Base-by-base conservation (phyloP, 2,329 filamentous ascomycete genomes). In the Fusarium tjaetaba region DNA sequence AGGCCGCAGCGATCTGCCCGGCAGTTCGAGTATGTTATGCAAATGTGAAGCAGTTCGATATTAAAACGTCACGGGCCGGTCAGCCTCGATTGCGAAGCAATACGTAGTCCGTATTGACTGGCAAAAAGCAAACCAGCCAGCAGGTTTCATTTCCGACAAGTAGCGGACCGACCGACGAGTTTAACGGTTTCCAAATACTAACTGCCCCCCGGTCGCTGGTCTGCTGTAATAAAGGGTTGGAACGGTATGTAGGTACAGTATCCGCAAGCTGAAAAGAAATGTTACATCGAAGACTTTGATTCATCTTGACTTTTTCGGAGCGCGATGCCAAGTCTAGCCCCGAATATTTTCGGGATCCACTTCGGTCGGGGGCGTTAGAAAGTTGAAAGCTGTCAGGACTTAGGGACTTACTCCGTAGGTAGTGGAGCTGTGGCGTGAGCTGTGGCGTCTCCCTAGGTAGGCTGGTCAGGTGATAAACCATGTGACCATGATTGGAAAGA, bases 251-350 rank as follows among this genome's bases (percentile, higher is more conserved):
- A 30, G 26, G 42, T 28, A 28, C 7, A 28, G 28, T 26, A 46
- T 71, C 74, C 69, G 76, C 74, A 68, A 77, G 76, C 76, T 78
- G 73, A 77, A 76, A 76, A 69, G 71, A 71, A 55, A 59, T 55
- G 74, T 71, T 76, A 53, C 71, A 71, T 77, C 56, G 30, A 61
- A 72, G 61, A 70, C 42, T 67, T 68, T 66, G 66, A 75, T 75
- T 65, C 66, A 70, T 65, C 52, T 62, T 62, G 64, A 51, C 48
- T 51, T 41, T 57, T 59, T 72, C 51, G 64, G 70, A 60, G 48
- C 61, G 48, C 61, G 65, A 74, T 70, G 55, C 65, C 22, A 67
- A 66, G 62, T 43, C 42, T 41, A 58, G 61, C 51, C 74, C 74
- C 74, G 76, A 78, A 73, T 61, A 70, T 55, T 70, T 76, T 78